A percentile compares a stretch with the other conserved stretches of the same genome.
Conservation (phyloP, 2,329 filamentous ascomycete genomes). For the Pseudophaeomoniella oleicola region DNA sequence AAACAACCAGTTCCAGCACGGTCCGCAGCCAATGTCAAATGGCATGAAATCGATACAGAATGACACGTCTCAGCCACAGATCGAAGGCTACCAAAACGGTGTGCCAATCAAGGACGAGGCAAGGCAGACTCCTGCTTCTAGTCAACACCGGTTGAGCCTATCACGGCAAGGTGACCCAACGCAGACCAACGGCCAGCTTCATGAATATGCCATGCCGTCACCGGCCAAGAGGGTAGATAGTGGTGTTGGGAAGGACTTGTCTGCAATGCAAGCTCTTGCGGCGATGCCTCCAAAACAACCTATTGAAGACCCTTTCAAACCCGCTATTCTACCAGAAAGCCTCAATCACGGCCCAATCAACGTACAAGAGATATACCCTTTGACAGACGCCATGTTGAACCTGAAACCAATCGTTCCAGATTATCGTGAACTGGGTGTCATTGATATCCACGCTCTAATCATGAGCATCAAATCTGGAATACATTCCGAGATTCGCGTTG, state of each 20-base stretch:
- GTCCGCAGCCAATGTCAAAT: constrained; percentile 7
- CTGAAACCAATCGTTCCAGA: constrained; percentile 62
- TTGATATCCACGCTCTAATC: constrained; percentile 81
- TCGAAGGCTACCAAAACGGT: not conserved
- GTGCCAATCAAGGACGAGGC: constrained; percentile 17
- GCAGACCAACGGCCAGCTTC: constrained; percentile 10
- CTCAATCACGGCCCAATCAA: constrained; percentile 59
- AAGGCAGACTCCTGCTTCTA: constrained; percentile 12
- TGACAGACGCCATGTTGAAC: constrained; percentile 52
- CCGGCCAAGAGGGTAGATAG: constrained; percentile 10
- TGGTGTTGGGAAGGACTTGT: constrained; percentile 14
- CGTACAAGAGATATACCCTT: constrained; percentile 45
- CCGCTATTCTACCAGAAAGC: constrained; percentile 30
- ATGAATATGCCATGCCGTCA: constrained; percentile 7
- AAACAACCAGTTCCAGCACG: constrained; percentile 23
- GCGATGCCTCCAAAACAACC: constrained; percentile 21
- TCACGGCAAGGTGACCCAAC: constrained; percentile 13
- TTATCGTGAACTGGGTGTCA: constrained; percentile 64
- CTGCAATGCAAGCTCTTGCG: constrained; percentile 16
- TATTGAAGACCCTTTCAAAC: constrained; percentile 30
- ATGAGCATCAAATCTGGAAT: constrained; percentile 84
- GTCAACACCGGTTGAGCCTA: constrained; percentile 14
- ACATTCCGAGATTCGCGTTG: constrained; percentile 74
- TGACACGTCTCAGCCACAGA: not conserved
- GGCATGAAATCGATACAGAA: constrained; percentile 10